Percentiles rank a stretch among this genome's conserved stretches.
These are phyloP conservation scores for Trichoderma polysporum DNA, from an alignment of 2,329 filamentous ascomycete species.

Conservation along the genomic window DNA sequence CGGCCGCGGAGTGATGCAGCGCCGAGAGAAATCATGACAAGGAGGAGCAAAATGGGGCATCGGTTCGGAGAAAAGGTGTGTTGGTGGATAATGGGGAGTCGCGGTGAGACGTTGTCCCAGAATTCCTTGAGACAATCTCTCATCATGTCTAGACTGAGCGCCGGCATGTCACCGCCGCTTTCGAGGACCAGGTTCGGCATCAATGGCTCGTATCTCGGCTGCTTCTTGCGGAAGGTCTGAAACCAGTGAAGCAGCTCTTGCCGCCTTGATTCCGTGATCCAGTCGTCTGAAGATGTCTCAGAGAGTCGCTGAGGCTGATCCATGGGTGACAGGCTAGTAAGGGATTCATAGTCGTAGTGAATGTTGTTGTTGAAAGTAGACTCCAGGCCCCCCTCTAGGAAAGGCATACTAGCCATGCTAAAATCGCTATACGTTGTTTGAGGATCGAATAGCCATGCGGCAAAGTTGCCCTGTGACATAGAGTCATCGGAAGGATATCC, in stretches of 20 bases:
- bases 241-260: slow-evolving; percentile 47
- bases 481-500: slow-evolving; percentile 35
- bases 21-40: slow-evolving; percentile 82
- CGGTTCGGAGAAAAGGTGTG: slow-evolving; percentile 80
- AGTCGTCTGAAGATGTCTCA: slow-evolving; percentile 42
- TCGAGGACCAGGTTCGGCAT: slow-evolving; percentile 40
- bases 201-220: slow-evolving; percentile 40
- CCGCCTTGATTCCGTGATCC: slow-evolving; percentile 45
- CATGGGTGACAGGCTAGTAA: slow-evolving; percentile 48
- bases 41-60: slow-evolving; percentile 73
- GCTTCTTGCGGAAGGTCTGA: slow-evolving; percentile 44
- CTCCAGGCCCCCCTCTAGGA: slow-evolving; percentile 50
- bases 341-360: slow-evolving; percentile 51
- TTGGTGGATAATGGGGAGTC: slow-evolving; percentile 83
- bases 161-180: slow-evolving; percentile 44
- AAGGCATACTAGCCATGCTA: slow-evolving; percentile 44
- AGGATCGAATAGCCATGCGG: slow-evolving; percentile 52
- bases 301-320: slow-evolving; percentile 42
- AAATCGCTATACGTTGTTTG: slow-evolving; percentile 44
- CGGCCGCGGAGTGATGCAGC: slow-evolving; percentile 72
- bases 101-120: slow-evolving; percentile 82
- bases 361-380: slow-evolving; percentile 53
- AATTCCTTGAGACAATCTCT: slow-evolving; percentile 82
- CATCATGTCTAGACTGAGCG: slow-evolving; percentile 75
- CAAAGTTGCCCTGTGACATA: slow-evolving; percentile 46